Conservation (phyloP, 1,284 basidiomycete species). For the Limonomyces culmigenus region DNA sequence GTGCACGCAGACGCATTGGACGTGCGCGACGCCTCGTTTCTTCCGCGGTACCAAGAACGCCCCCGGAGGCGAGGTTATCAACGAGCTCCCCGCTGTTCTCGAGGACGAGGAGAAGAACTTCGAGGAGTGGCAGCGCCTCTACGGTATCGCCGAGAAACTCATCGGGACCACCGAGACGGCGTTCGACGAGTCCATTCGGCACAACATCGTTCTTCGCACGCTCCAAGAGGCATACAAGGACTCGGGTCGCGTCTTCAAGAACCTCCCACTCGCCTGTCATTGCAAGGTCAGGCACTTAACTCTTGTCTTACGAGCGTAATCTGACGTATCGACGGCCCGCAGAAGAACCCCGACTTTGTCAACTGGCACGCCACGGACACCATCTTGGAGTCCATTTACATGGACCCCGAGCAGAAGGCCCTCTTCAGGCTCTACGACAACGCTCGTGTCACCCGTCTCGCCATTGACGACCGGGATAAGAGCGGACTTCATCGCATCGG, state of each 20-base stretch:
- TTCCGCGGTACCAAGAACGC: no score
- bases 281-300: no score
- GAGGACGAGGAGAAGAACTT: slow-evolving; percentile 4
- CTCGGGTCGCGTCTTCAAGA: slow-evolving; percentile 8
- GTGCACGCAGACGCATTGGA: slow-evolving; percentile 7
- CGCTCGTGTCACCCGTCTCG: slow-evolving; percentile 8
- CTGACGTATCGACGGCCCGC: no score
- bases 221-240: slow-evolving; percentile 8
- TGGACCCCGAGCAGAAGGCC: slow-evolving; percentile 3
- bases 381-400: slow-evolving; percentile 9
- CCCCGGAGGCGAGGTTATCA: no score
- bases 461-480: neutral
- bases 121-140: slow-evolving; percentile 10
- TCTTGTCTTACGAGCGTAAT: no score
- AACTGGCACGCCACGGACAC: slow-evolving; percentile 13
- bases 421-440: slow-evolving; percentile 10
- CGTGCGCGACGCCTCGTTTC: slow-evolving; percentile 13
- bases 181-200: slow-evolving; percentile 14
- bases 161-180: slow-evolving; percentile 11
- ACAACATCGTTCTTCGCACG: slow-evolving; percentile 12
- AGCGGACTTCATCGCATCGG: slow-evolving; percentile 2
- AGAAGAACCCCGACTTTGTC: slow-evolving; percentile 12
- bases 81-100: slow-evolving; percentile 7
- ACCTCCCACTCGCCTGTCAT: slow-evolving; percentile 14
- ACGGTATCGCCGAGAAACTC: slow-evolving; percentile 10